Conservation (phyloP, 2,329 filamentous ascomycete species). For the Paecilomyces variotii region DNA sequence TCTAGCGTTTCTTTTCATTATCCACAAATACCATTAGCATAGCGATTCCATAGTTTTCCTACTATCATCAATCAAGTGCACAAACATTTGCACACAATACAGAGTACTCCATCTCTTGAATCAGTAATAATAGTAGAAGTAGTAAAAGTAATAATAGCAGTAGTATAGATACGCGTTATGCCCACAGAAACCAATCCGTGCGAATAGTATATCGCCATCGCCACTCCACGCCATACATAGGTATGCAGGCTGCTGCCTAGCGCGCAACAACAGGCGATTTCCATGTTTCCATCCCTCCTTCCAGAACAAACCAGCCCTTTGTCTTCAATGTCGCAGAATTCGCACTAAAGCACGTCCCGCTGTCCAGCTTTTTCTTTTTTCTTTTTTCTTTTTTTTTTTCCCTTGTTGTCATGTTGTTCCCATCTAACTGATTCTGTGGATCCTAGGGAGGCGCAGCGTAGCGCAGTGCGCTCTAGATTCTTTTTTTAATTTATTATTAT, state of each 20-base stretch:
- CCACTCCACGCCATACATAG: neutral
- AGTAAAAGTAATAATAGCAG: neutral
- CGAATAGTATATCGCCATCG: neutral
- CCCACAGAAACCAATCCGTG: neutral
- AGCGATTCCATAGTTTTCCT: neutral
- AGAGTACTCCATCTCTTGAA: neutral
- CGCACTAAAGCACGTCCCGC: neutral
- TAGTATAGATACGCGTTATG: too few relatives aligned
- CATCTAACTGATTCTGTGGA: too few relatives aligned
- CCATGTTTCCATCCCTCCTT: neutral
- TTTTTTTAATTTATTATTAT: too few relatives aligned
- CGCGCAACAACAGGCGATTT: neutral
- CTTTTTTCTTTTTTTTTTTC: too few relatives aligned
- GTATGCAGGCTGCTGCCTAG: neutral
- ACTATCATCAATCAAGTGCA: constrained; percentile 4
- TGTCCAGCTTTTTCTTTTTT: neutral
- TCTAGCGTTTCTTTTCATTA: neutral
- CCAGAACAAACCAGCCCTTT: neutral
- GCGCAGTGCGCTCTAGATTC: neutral
- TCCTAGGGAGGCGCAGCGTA: neutral
- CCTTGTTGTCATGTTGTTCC: too few relatives aligned
- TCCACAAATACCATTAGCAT: neutral
- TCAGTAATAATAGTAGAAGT: neutral
- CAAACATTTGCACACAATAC: neutral
- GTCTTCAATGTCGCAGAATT: neutral